Evolutionary conservation across 1,284 basidiomycete genomes (phyloP).

Genomic region (Rhizoctonia solani): DNA sequence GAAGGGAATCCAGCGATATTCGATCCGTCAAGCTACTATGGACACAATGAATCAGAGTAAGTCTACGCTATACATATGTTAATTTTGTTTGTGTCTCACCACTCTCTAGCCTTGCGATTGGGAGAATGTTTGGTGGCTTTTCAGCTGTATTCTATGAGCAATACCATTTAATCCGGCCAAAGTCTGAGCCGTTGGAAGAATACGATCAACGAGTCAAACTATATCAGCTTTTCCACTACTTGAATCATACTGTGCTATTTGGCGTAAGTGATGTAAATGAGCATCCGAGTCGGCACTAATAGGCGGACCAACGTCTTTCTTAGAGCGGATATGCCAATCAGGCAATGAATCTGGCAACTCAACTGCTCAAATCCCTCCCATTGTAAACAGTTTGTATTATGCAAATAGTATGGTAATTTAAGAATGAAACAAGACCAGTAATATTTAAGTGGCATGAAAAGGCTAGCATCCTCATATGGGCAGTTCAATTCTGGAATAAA

Average conservation of each 20-base stretch:
- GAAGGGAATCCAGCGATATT: conserved; percentile 64
- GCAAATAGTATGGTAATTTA: too few species aligned
- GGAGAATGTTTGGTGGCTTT: conserved; percentile 84
- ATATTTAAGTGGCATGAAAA: too few species aligned
- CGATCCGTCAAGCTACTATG: conserved; percentile 82
- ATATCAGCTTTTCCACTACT: conserved; percentile 86
- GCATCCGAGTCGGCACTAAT: background rate
- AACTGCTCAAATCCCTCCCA: conserved; percentile 4
- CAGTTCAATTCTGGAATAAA: too few species aligned
- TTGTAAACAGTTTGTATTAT: background rate
- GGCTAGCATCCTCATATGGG: too few species aligned
- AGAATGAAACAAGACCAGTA: too few species aligned
- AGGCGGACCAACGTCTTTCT: background rate
- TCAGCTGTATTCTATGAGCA: conserved; percentile 68
- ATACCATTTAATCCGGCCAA: conserved; percentile 72
- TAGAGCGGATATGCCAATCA: conserved; percentile 17
- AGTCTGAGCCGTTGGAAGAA: conserved; percentile 67
- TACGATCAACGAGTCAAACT: conserved; percentile 71
- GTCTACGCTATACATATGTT: conserved; percentile 41
- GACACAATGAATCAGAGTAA: conserved; percentile 86
- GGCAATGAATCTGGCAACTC: conserved; percentile 10
- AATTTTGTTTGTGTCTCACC: background rate
- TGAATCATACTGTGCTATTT: conserved; percentile 80
- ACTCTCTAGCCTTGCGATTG: conserved; percentile 69
- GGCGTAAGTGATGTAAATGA: conserved; percentile 54